Evolutionary conservation across 345 rosid genomes (phyloP), one percentile per base, ranked within the genome.

Genomic region (Hypericum perforatum): DNA sequence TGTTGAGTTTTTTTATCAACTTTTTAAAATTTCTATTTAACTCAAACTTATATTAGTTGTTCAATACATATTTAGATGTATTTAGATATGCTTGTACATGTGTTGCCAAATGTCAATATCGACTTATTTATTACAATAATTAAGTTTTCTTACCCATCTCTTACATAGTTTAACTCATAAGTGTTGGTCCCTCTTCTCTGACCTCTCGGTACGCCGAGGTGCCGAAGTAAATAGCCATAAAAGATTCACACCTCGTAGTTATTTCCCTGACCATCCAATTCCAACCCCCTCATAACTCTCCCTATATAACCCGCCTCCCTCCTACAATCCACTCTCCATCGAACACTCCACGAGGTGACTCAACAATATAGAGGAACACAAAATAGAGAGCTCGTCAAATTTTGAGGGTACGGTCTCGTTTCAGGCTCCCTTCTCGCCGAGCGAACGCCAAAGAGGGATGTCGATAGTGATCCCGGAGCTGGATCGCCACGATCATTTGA

Each of bases 161-260:
- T 22, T 77, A 79, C 81, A 74, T 78, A 78, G 78, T 76, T 76
- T 53, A 65, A 49, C 57, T 66, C 61, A 39, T 3, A 11, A 0
- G 39, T 13, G 16, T 8, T 39, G 56, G 65, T 43, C 29, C 61
- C 56, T 63, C 44, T 53, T 36, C 10, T 62, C 59, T 41, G 64
- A 51, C 32, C 32, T 22, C 32, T 22, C 32, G 32, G 32, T 22
- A 22, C 32, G 32, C 32, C 32, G 32, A 22, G 32, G 32, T 22
- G 32, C 32, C 32, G 32, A 22, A 22, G 32, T 39, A 62, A 42
- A 13, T 60, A 61, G 47, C 56, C 52, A 56, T 37, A 52, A 41
- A 60, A 39, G 66, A 62, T 70, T 72, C 67, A 22, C 68, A 29
- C 41, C 59, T 62, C 53, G 39, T 65, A 60, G 53, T 53, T 52